These are phyloP conservation scores for Thozetella sp. DNA, from an alignment of 495 filamentous ascomycete species.

Conservation along the genomic window DNA sequence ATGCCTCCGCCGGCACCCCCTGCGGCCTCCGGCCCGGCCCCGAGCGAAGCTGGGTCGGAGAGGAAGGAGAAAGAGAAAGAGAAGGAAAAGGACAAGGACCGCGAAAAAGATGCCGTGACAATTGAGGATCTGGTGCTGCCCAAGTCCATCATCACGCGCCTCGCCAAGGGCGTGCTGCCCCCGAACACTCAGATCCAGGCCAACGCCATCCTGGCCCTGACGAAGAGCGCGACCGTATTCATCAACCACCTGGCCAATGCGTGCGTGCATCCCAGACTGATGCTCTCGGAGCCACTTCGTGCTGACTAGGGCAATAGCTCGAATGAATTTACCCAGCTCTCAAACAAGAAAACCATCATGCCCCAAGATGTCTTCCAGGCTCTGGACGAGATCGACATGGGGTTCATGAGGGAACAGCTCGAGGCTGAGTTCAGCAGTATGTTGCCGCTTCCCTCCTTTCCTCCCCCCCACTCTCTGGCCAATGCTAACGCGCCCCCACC, in stretches of 20 bases:
- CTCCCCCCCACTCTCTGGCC: conserved; percentile 3
- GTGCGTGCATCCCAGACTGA: conserved; percentile 50
- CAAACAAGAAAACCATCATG: conserved; percentile 82
- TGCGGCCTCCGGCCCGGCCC: conserved; percentile 13
- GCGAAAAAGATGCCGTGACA: conserved; percentile 31
- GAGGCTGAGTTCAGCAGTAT: conserved; percentile 65
- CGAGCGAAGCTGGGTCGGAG: conserved; percentile 17
- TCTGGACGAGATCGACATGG: conserved; percentile 81
- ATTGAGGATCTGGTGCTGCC: conserved; percentile 85
- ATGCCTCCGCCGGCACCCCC: conserved; percentile 24
- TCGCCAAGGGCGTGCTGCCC: conserved; percentile 96
- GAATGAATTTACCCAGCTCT: conserved; percentile 67
- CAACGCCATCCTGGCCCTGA: conserved; percentile 87
- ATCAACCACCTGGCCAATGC: conserved; percentile 83
- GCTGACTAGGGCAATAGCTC: conserved; percentile 52
- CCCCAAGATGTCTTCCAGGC: conserved; percentile 84
- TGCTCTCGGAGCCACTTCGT: not conserved
- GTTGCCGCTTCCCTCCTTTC: conserved; percentile 14
- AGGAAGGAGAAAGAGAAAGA: conserved; percentile 28
- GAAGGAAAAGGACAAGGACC: conserved; percentile 15
- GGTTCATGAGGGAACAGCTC: conserved; percentile 66
- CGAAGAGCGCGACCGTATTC: conserved; percentile 93
- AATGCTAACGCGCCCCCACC: not conserved
- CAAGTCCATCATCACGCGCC: conserved; percentile 87
- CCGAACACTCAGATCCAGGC: conserved; percentile 93